Conservation (phyloP, 108 stramenopile genomes). For the Schizochytrium sp. region DNA sequence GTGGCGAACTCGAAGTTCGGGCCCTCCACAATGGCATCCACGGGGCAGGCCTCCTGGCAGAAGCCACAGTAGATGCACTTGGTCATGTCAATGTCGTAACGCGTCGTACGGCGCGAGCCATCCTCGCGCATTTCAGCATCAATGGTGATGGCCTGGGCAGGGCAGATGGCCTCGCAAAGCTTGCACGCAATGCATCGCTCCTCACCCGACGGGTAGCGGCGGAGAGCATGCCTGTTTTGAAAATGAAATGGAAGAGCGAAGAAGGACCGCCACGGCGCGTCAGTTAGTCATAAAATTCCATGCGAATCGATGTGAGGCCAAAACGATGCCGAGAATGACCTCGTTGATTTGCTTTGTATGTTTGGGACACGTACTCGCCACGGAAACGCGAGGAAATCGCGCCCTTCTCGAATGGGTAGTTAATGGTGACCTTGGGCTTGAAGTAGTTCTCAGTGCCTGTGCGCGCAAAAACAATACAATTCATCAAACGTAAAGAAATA, state of each 20-base stretch:
- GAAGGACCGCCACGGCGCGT: too few species aligned
- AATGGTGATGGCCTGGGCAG: conserved; percentile 99
- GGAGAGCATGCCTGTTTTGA: conserved; percentile 61
- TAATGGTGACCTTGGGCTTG: conserved; percentile 83
- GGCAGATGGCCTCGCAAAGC: conserved; percentile 98
- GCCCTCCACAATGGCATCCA: conserved; percentile 98
- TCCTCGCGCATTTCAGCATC: conserved; percentile 67
- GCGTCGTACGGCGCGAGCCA: conserved; percentile 79
- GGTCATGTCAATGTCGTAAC: conserved; percentile 99
- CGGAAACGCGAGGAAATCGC: conserved; percentile 91
- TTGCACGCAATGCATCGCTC: conserved; percentile 99
- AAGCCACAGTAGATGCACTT: conserved; percentile 99
- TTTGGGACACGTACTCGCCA: conserved; percentile 55
- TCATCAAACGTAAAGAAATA: too few species aligned
- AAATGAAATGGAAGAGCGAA: too few species aligned
- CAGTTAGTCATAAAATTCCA: too few species aligned
- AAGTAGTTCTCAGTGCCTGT: conserved; percentile 10
- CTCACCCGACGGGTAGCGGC: conserved; percentile 95
- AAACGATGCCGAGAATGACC: too few species aligned
- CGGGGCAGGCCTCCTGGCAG: conserved; percentile 94
- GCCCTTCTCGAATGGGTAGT: conserved; percentile 97
- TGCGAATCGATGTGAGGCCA: too few species aligned
- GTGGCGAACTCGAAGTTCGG: conserved; percentile 99
- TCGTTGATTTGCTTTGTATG: too few species aligned
- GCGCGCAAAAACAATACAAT: neutral